Conservation (phyloP, 345 rosid species). For the Nephelium lappaceum region DNA sequence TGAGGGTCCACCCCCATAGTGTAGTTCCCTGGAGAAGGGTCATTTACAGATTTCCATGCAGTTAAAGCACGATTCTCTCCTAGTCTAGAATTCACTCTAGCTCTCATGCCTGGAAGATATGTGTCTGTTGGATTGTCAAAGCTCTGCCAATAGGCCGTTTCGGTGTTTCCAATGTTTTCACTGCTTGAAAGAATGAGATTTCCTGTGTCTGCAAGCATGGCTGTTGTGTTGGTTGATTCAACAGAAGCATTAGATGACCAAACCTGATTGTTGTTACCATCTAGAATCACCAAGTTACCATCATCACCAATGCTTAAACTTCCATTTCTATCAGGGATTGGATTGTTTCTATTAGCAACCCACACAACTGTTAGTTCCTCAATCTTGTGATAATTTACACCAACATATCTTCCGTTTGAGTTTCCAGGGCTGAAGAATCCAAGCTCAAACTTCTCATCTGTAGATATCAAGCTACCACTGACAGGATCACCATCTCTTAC, state of each 20-base stretch:
- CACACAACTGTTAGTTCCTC: slow-evolving; percentile 45
- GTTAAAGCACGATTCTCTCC: slow-evolving; percentile 51
- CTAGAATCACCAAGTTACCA: slow-evolving; percentile 52
- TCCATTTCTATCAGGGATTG: slow-evolving; percentile 49
- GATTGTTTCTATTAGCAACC: slow-evolving; percentile 69
- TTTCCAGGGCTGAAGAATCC: slow-evolving; percentile 62
- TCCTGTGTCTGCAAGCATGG: slow-evolving; percentile 36
- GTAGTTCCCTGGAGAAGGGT: slow-evolving; percentile 69
- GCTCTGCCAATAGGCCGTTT: slow-evolving; percentile 57
- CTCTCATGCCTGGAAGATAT: slow-evolving; percentile 59
- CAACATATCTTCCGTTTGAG: slow-evolving; percentile 52
- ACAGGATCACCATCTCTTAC: slow-evolving; percentile 46
- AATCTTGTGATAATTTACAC: slow-evolving; percentile 61
- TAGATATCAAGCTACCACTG: slow-evolving; percentile 33
- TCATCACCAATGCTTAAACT: slow-evolving; percentile 43
- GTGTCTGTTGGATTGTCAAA: slow-evolving; percentile 66
- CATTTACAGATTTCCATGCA: slow-evolving; percentile 61
- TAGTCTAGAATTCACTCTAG: slow-evolving; percentile 34
- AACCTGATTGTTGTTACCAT: slow-evolving; percentile 39
- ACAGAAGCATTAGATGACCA: slow-evolving; percentile 52
- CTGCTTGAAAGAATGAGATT: slow-evolving; percentile 36
- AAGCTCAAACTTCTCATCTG: slow-evolving; percentile 40
- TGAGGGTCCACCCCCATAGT: slow-evolving; percentile 59
- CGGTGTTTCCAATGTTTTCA: slow-evolving; percentile 17
- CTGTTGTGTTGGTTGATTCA: slow-evolving; percentile 37